Percentiles rank a stretch among this genome's conserved stretches.
phyloP scores from a whole-genome alignment of 129 eudicot genomes.

The Flaveria brownii region DNA sequence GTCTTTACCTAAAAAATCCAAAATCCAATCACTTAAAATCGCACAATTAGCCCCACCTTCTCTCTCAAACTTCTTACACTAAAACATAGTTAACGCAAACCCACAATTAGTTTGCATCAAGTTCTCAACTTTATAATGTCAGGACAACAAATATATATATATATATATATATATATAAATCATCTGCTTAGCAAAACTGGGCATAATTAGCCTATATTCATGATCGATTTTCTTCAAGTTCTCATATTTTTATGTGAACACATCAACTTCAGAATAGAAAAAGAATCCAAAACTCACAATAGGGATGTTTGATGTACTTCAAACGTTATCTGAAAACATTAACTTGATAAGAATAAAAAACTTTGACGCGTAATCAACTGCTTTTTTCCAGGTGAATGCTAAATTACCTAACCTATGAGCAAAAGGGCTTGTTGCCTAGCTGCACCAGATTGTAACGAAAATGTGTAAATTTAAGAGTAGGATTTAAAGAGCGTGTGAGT shows the following conservation, averaged over 20 bases:
- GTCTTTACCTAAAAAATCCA: slow-evolving; percentile 57
- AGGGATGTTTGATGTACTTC: neutral
- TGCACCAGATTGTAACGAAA: too few relatives aligned
- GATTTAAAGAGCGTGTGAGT: too few relatives aligned
- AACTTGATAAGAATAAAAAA: too few relatives aligned
- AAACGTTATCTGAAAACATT: neutral
- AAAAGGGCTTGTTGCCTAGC: too few relatives aligned
- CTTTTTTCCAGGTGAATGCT: neutral
- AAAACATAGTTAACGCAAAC: neutral
- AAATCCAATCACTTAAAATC: slow-evolving; percentile 12
- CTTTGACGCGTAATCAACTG: neutral
- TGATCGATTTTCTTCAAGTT: neutral
- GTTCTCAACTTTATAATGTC: slow-evolving; percentile 7
- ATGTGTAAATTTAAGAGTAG: too few relatives aligned
- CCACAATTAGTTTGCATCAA: slow-evolving; percentile 9
- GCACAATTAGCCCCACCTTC: neutral
- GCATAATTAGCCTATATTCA: neutral
- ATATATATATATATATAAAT: neutral
- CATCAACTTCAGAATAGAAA: neutral
- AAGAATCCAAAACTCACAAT: neutral
- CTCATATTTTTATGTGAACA: neutral
- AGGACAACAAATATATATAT: neutral
- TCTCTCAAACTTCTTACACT: neutral
- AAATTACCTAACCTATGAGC: neutral
- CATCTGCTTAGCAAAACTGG: slow-evolving; percentile 2